Conservation (phyloP, 495 filamentous ascomycete species). For the Neurospora tetrasperma region DNA sequence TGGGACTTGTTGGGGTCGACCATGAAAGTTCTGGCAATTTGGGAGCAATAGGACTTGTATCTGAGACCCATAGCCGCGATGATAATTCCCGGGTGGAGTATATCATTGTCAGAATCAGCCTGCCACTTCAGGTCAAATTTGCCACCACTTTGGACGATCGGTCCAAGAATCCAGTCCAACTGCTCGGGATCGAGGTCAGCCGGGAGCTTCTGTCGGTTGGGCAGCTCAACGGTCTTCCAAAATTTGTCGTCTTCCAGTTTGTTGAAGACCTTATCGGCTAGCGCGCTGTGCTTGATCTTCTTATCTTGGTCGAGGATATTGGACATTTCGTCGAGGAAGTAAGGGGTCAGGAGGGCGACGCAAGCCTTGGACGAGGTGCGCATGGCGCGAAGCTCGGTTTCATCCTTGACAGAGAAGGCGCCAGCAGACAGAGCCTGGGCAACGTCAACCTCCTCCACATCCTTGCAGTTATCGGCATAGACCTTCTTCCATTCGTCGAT, state of each 20-base stretch:
- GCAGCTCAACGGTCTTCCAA: constrained; percentile 66
- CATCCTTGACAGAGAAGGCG: constrained; percentile 92
- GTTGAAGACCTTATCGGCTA: constrained; percentile 72
- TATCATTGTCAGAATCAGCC: constrained; percentile 63
- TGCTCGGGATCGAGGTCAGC: constrained; percentile 80
- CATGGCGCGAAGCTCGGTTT: constrained; percentile 87
- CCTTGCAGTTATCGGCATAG: constrained; percentile 63
- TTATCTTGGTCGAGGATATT: constrained; percentile 88
- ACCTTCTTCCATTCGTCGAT: constrained; percentile 90
- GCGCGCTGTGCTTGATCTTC: constrained; percentile 80
- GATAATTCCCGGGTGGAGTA: constrained; percentile 89
- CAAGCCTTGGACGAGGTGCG: constrained; percentile 87
- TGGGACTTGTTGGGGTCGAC: constrained; percentile 94
- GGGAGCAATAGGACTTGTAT: constrained; percentile 88
- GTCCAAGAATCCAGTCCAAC: constrained; percentile 86
- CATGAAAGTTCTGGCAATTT: constrained; percentile 85
- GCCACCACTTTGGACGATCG: constrained; percentile 91
- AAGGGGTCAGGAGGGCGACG: constrained; percentile 82
- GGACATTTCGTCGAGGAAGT: constrained; percentile 97
- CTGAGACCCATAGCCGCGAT: constrained; percentile 81
- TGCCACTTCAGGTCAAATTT: constrained; percentile 81
- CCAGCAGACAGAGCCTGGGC: constrained; percentile 65
- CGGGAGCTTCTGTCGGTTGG: constrained; percentile 62
- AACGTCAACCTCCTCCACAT: constrained; percentile 84
- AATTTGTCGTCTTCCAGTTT: constrained; percentile 92